Base-by-base conservation (phyloP, 1,139 yeast genomes). In the Chernovozyma aurita region DNA sequence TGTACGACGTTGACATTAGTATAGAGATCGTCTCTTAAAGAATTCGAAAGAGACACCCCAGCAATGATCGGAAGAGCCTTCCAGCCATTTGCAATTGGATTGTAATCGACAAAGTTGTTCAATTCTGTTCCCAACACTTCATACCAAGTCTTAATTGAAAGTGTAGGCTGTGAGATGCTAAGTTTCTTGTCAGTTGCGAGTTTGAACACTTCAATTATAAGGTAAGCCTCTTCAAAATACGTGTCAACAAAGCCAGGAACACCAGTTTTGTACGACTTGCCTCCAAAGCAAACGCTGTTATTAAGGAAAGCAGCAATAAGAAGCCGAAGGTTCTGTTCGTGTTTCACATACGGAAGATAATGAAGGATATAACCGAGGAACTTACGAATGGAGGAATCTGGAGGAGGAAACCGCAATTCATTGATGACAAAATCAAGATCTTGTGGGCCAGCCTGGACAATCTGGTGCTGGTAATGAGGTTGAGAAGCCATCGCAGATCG, bases 291-390 rank as follows among this genome's bases (percentile, higher is more conserved):
- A 1, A 63, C 45, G 0, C 76, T 71, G 35, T 73, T 74, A 43
- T 63, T 59, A 35, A 80, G 55, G 33, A 81, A 66, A 36, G 76
- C 72, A 14, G 70, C 61, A 3, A 80, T 52, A 4, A 83, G 52
- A 4, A 80, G 50, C 28, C 70, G 59, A 24, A 84, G 56, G 49
- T 84, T 83, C 38, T 65, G 67, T 37, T 72, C 78, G 37, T 74
- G 72, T 49, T 78, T 80, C 31, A 84, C 62, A 28, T 67, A 72
- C 1, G 92, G 88, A 27, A 81, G 57, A 49, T 79, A 78, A 48
- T 78, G 76, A 32, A 72, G 78, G 9, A 78, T 46, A 46, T 76
- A 75, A 1, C 84, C 78, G 28, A 80, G 52, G 3, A 71, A 46
- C 36, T 67, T 62, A 25, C 54, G 46, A 3, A 66, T 55, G 0